Base-by-base conservation (phyloP, 2,329 filamentous ascomycete species). In the Fusarium incarnatum region DNA sequence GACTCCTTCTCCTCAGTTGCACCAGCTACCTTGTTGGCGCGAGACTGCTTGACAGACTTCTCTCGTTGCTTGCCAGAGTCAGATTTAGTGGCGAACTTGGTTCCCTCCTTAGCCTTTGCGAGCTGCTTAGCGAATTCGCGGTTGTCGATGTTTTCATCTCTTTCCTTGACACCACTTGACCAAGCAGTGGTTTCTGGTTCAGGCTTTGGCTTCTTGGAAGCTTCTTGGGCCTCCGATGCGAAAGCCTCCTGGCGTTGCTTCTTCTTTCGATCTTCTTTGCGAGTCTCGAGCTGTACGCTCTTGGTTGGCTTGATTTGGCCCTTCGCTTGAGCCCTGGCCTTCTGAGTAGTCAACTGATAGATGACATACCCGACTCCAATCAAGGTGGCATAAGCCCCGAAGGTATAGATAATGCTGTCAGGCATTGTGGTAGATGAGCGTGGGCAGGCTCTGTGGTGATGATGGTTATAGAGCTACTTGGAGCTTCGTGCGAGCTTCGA, bases 81-180 rank as follows among this genome's bases (percentile, higher is more conserved):
- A 73, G 86, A 77, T 78, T 86, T 85, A 74, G 81, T 79, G 64
- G 80, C 83, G 73, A 88, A 86, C 75, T 88, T 87, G 67, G 87
- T 88, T 62, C 93, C 93, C 70, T 92, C 85, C 82, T 93, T 91
- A 53, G 91, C 86, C 74, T 87, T 91, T 60, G 88, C 83, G 72
- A 96, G 85, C 78, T 92, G 91, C 75, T 87, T 87, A 32, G 93
- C 93, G 79, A 96, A 95, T 71, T 94, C 92, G 74, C 87, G 87
- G 78, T 92, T 91, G 76, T 91, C 89, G 59, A 89, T 84, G 46
- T 87, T 87, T 63, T 91, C 89, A 34, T 79, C 73, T 42, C 76
- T 68, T 23, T 79, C 73, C 42, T 77, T 66, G 45, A 68, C 75
- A 52, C 65, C 80, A 62, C 73, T 77, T 52, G 77, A 63, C 47